Evolutionary conservation across 345 rosid species (phyloP).

Genomic region (Arabis alpina): DNA sequence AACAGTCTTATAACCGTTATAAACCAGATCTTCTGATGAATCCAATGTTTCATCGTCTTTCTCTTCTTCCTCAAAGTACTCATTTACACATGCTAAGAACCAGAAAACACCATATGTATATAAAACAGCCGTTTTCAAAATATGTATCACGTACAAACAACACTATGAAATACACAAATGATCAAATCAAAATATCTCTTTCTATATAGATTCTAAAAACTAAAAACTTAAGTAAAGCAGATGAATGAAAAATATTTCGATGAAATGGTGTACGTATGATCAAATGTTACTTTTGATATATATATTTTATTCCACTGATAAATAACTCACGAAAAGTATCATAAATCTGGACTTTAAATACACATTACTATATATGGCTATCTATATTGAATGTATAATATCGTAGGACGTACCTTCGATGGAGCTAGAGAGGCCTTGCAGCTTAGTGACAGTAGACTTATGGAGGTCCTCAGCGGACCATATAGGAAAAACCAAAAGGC

Average conservation of each 20-base stretch:
- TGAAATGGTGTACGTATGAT: no score
- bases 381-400: background rate
- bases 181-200: background rate
- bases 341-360: background rate
- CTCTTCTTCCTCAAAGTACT: constrained; percentile 53
- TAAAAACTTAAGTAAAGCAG: background rate
- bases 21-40: constrained; percentile 56
- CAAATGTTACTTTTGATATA: no score
- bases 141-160: no score
- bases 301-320: no score
- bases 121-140: no score
- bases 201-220: no score
- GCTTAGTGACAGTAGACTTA: constrained; percentile 57
- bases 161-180: no score
- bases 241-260: no score
- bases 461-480: constrained; percentile 92
- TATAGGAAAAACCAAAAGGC: constrained; percentile 62
- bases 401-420: constrained; percentile 54
- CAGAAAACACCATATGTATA: no score
- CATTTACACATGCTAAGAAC: constrained; percentile 59
- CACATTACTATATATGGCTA: background rate
- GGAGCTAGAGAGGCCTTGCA: constrained; percentile 69
- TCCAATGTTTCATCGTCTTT: constrained; percentile 35
- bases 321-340: background rate
- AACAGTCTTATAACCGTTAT: constrained; percentile 66